Percentiles rank a stretch among this genome's conserved stretches.
phyloP scores from a whole-genome alignment of 2,329 filamentous ascomycete genomes.

The Fusarium tuaranense region DNA sequence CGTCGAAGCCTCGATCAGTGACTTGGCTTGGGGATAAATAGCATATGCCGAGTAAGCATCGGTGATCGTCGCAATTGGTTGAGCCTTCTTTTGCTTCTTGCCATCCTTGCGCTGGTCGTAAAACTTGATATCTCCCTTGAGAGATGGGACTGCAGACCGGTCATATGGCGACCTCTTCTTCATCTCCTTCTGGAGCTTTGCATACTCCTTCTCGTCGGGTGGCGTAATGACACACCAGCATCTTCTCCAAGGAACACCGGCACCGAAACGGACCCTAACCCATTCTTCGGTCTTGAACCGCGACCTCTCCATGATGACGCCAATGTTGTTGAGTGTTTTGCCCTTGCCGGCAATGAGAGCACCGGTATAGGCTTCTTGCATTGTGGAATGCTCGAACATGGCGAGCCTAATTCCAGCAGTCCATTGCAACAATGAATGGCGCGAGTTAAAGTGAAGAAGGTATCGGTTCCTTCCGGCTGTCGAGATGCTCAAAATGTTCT shows the following conservation, averaged over 20 bases:
- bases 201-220: slow-evolving; percentile 91
- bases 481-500: slow-evolving; percentile 95
- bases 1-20: slow-evolving; percentile 93
- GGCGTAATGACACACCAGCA: slow-evolving; percentile 97
- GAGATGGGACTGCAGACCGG: slow-evolving; percentile 70
- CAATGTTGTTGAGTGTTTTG: slow-evolving; percentile 89
- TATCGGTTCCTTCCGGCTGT: slow-evolving; percentile 97
- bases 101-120: slow-evolving; percentile 81
- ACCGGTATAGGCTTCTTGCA: slow-evolving; percentile 97
- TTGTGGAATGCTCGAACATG: slow-evolving; percentile 92
- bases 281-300: slow-evolving; percentile 87
- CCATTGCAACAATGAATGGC: slow-evolving; percentile 94
- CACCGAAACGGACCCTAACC: slow-evolving; percentile 94
- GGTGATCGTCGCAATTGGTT: slow-evolving; percentile 90
- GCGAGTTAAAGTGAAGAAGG: slow-evolving; percentile 94
- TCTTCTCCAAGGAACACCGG: slow-evolving; percentile 93
- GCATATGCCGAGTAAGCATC: slow-evolving; percentile 94
- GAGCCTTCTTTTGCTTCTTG: slow-evolving; percentile 91
- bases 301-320: slow-evolving; percentile 85
- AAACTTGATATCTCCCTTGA: slow-evolving; percentile 94
- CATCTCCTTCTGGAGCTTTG: slow-evolving; percentile 83
- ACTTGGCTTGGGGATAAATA: slow-evolving; percentile 94
- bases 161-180: slow-evolving; percentile 89
- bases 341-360: slow-evolving; percentile 96
- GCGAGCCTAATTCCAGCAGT: slow-evolving; percentile 92